These are phyloP conservation scores for Arthroderma sp. DNA, from an alignment of 2,329 filamentous ascomycete species.

Conservation along the genomic window DNA sequence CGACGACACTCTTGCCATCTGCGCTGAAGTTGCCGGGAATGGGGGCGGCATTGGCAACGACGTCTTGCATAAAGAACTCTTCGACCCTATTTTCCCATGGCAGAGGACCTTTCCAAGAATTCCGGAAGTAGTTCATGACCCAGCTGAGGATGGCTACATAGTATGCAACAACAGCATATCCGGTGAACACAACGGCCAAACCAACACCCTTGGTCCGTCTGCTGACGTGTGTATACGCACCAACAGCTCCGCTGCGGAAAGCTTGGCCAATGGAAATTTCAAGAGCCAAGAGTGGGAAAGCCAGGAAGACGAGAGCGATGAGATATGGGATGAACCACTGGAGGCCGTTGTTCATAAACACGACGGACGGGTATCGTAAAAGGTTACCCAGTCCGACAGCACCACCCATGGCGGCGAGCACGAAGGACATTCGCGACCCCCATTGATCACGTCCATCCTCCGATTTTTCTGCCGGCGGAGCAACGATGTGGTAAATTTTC, in stretches of 20 bases:
- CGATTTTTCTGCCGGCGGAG: constrained; percentile 17
- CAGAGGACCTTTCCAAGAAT: constrained; percentile 39
- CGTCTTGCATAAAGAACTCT: constrained; percentile 37
- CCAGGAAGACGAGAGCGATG: constrained; percentile 39
- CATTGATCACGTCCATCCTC: constrained; percentile 38
- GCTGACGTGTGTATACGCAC: constrained; percentile 39
- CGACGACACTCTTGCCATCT: constrained; percentile 25
- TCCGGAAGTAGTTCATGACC: constrained; percentile 44
- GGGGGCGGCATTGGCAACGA: constrained; percentile 22
- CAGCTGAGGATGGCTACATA: constrained; percentile 42
- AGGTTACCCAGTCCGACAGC: constrained; percentile 45
- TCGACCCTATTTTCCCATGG: constrained; percentile 38
- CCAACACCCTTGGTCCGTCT: constrained; percentile 39
- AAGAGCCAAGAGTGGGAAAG: constrained; percentile 39
- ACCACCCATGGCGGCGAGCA: constrained; percentile 44
- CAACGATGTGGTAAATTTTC: constrained; percentile 16
- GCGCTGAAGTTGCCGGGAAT: constrained; percentile 29
- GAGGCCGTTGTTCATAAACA: constrained; percentile 44
- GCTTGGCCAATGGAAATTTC: constrained; percentile 38
- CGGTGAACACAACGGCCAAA: constrained; percentile 37
- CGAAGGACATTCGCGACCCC: constrained; percentile 40
- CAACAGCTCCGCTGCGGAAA: constrained; percentile 39
- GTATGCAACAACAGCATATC: constrained; percentile 40
- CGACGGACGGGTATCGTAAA: constrained; percentile 41
- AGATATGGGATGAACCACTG: constrained; percentile 46